Conservation (phyloP, 129 eudicot species). For the Lactuca sativa region DNA sequence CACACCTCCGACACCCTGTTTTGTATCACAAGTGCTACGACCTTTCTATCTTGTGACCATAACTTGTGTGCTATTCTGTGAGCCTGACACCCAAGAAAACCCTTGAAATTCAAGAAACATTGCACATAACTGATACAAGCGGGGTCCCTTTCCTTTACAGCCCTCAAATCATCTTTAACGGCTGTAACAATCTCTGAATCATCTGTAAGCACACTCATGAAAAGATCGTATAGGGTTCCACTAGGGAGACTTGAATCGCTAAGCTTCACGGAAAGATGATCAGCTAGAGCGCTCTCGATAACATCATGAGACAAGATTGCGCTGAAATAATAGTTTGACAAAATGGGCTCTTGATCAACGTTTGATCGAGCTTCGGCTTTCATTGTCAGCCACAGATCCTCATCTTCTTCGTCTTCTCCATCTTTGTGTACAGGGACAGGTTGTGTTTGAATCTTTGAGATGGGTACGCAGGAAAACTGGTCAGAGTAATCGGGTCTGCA, state of each 20-base stretch:
- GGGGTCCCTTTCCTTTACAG: conserved; percentile 88
- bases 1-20: conserved; percentile 89
- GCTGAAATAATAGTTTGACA: conserved; percentile 60
- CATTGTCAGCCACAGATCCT: conserved; percentile 64
- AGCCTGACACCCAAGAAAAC: conserved; percentile 83
- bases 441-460: conserved; percentile 39
- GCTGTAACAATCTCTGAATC: conserved; percentile 54
- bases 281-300: conserved; percentile 61
- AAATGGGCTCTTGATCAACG: conserved; percentile 75
- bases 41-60: conserved; percentile 66
- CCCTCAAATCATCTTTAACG: conserved; percentile 59
- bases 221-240: conserved; percentile 68
- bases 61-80: conserved; percentile 71
- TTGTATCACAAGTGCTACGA: conserved; percentile 70
- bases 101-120: conserved; percentile 83
- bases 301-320: conserved; percentile 59
- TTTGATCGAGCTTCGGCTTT: conserved; percentile 60
- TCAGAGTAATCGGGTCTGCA: conserved; percentile 51
- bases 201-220: conserved; percentile 49
- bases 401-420: conserved; percentile 21
- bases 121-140: conserved; percentile 89
- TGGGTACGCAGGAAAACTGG: conserved; percentile 43
- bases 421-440: background rate
- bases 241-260: conserved; percentile 49
- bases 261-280: conserved; percentile 60